Conservation (phyloP, 345 rosid species). For the Conringia planisiliqua region DNA sequence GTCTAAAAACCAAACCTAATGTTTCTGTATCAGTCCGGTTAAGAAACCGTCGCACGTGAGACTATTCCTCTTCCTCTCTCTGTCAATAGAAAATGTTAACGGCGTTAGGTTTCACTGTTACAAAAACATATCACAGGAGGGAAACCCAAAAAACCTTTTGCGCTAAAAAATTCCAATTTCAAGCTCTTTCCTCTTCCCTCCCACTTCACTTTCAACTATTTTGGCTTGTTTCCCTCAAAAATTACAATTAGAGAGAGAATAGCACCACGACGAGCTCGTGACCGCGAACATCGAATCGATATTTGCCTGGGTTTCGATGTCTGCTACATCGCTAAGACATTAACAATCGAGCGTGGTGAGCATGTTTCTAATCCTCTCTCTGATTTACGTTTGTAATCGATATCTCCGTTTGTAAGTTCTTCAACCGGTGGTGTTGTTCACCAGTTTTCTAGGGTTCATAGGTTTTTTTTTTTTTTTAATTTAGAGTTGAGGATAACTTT, state of each 20-base stretch:
- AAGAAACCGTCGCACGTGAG: too few species aligned
- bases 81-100: background rate
- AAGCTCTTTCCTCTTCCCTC: slow-evolving; percentile 29
- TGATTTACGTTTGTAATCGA: background rate
- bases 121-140: background rate
- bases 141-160: slow-evolving; percentile 1
- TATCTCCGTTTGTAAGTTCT: background rate
- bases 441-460: slow-evolving; percentile 10
- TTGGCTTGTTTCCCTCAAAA: background rate
- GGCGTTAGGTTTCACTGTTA: slow-evolving; percentile 12
- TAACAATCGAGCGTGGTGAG: slow-evolving; percentile 14
- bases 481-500: background rate
- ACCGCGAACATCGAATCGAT: background rate
- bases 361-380: slow-evolving; percentile 2
- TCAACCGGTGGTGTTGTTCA: too few species aligned
- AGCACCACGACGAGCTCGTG: slow-evolving; percentile 10
- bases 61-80: background rate
- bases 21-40: background rate
- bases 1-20: background rate
- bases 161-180: background rate
- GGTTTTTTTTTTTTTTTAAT: too few species aligned
- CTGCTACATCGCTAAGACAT: background rate
- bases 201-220: background rate
- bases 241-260: background rate
- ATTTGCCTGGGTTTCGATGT: slow-evolving; percentile 11